Conservation (phyloP, 495 filamentous ascomycete species). For the Daldinia concentrica region DNA sequence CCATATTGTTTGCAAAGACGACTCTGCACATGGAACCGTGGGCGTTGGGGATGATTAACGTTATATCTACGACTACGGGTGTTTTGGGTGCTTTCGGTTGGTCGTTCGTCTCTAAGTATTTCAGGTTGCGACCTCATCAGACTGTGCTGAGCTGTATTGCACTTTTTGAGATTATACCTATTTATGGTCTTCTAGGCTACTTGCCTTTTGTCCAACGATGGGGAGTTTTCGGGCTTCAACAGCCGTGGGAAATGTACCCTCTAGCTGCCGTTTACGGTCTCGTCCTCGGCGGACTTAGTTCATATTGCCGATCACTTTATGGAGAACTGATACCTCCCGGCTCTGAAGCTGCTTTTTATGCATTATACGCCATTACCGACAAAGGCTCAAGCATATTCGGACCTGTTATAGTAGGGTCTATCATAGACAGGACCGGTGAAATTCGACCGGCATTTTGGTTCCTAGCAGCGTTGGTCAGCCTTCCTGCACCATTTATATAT, state of each 20-base stretch:
- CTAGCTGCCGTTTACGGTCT: slow-evolving; percentile 91
- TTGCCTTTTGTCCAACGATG: slow-evolving; percentile 78
- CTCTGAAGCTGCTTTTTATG: slow-evolving; percentile 94
- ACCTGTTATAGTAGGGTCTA: slow-evolving; percentile 89
- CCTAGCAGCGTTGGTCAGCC: slow-evolving; percentile 79
- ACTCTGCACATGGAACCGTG: slow-evolving; percentile 88
- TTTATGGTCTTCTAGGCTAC: slow-evolving; percentile 92
- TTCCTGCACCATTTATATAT: slow-evolving; percentile 85
- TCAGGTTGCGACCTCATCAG: slow-evolving; percentile 76
- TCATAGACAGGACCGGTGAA: slow-evolving; percentile 88
- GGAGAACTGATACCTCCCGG: slow-evolving; percentile 93
- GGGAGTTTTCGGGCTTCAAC: slow-evolving; percentile 85
- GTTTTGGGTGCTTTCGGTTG: slow-evolving; percentile 90
- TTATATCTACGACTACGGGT: slow-evolving; percentile 84
- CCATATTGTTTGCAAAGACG: slow-evolving; percentile 95
- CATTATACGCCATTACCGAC: slow-evolving; percentile 96
- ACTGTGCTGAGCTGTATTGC: slow-evolving; percentile 91
- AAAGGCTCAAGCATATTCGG: slow-evolving; percentile 96
- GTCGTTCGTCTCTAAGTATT: slow-evolving; percentile 73
- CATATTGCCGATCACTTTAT: slow-evolving; percentile 91
- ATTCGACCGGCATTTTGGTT: slow-evolving; percentile 96
- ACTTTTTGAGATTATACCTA: slow-evolving; percentile 88
- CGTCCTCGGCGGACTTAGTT: slow-evolving; percentile 90
- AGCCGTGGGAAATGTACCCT: slow-evolving; percentile 97
- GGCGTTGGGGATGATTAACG: slow-evolving; percentile 90